Evolutionary conservation across 192 early-diverging fungal genomes (phyloP).

Genomic region (Pilaira anomala): DNA sequence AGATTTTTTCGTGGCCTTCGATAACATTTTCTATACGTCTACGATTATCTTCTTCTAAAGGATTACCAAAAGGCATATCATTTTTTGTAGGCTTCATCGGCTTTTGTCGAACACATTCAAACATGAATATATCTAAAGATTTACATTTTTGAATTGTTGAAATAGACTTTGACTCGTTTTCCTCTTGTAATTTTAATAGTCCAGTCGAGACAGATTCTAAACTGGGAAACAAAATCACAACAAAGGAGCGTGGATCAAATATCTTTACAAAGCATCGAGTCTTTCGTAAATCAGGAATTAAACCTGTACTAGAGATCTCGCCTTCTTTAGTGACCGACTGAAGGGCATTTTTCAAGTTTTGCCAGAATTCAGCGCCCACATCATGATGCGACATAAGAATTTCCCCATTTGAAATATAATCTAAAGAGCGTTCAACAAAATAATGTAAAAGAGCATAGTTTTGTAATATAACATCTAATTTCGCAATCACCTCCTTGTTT

Average conservation of each 20-base stretch:
- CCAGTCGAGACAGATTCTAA: constrained; percentile 32
- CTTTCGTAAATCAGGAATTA: constrained; percentile 39
- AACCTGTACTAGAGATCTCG: constrained; percentile 21
- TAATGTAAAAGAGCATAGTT: constrained; percentile 23
- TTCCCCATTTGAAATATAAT: constrained; percentile 46
- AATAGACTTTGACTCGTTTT: constrained; percentile 10
- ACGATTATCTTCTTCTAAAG: constrained; percentile 16
- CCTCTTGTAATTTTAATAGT: constrained; percentile 2
- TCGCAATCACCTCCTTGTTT: constrained; percentile 17
- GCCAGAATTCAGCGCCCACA: constrained; percentile 34
- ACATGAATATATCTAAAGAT: constrained; percentile 35
- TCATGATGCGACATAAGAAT: constrained; percentile 41
- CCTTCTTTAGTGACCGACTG: constrained; percentile 21
- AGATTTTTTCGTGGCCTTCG: constrained; percentile 3
- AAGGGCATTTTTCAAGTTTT: constrained; percentile 39
- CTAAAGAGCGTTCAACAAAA: constrained; percentile 43
- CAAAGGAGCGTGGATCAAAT: constrained; percentile 42
- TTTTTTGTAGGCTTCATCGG: constrained; percentile 31
- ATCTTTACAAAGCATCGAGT: constrained; percentile 54
- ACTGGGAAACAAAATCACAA: constrained; percentile 44
- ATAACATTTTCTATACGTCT: constrained; percentile 3
- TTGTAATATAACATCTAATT: constrained; percentile 16
- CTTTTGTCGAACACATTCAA: constrained; percentile 51
- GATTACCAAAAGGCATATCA: not conserved
- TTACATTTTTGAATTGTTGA: constrained; percentile 23